Base-by-base conservation (phyloP, 257 asterid species). In the Solanum dulcamara region DNA sequence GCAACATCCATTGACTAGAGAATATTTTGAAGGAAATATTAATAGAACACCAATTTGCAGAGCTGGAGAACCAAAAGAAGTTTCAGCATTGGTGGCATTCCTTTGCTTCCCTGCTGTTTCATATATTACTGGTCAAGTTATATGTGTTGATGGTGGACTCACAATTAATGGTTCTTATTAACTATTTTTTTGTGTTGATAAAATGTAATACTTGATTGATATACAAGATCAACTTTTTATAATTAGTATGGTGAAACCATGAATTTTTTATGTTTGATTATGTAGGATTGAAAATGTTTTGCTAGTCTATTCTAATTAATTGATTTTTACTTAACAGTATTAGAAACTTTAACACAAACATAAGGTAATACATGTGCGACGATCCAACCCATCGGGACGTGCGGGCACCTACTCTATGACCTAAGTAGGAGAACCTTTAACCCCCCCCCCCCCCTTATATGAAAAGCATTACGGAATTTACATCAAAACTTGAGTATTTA, bases 21-120 rank as follows among this genome's bases (percentile, higher is more conserved):
- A 68, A 35, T 40, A 1, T 35, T 0, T 68, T 0, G 79, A 68
- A 68, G 35, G 15, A 68, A 3, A 17, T 68, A 10, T 68, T 33
- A 68, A n/a, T 4, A 68, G 79, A 68, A 35, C 28, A 68, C 79
- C 79, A 68, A 68, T 68, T 10, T 8, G 79, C 13, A 68, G 83
- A 77, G 62, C 32, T 7, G 89, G 86, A 12, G 89, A 86, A 33
- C 77, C 89, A 8, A 32, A 84, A 74, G 89, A 88, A 83, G 84
- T 88, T 32, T 88, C 91, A 22, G 80, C 89, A 9, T 38, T 88
- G 28, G 89, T 86, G 82, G 86, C 89, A 24, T 88, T 88, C 18
- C 91, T 88, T 70, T 88, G 88, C 85, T 87, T 88, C 55, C 91
- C 88, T 5, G 86, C 84, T 9, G 88, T 89, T 85, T 75, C 81